Conservation (phyloP, 108 stramenopile genomes). For the Cyclotella choctawhatcheeana region DNA sequence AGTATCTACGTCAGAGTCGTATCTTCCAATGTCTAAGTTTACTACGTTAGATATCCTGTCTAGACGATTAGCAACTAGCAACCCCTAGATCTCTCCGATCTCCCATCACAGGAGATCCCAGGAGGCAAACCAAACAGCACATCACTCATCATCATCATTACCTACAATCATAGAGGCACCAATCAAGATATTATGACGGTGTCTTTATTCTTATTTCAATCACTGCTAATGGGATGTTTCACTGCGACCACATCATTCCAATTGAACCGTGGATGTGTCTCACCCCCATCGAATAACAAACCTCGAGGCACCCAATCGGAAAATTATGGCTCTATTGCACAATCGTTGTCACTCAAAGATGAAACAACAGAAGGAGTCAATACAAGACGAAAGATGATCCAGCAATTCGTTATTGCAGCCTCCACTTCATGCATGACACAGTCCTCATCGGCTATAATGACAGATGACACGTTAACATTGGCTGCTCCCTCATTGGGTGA, state of each 20-base stretch:
- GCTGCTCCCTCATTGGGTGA: conserved; percentile 43
- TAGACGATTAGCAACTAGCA: too few relatives aligned
- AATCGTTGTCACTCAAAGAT: too few relatives aligned
- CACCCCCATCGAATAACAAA: not conserved
- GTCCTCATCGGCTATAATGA: conserved; percentile 50
- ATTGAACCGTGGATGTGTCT: not conserved
- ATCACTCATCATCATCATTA: too few relatives aligned
- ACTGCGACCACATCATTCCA: not conserved
- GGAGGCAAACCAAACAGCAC: too few relatives aligned
- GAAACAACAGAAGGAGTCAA: too few relatives aligned
- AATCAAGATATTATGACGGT: too few relatives aligned
- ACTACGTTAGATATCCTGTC: too few relatives aligned
- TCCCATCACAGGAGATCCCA: too few relatives aligned
- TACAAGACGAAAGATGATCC: conserved; percentile 29
- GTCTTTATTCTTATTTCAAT: not conserved
- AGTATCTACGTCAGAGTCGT: too few relatives aligned
- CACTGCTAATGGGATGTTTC: conserved; percentile 7
- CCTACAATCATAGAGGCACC: too few relatives aligned
- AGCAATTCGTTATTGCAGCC: conserved; percentile 11
- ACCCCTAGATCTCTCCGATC: too few relatives aligned
- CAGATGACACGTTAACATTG: conserved; percentile 72
- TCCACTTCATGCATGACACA: not conserved
- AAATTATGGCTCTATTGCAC: not conserved
- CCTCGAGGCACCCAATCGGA: not conserved
- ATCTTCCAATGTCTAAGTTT: too few relatives aligned